A percentile compares a stretch with the other conserved stretches of the same genome.
Evolutionary conservation across 352 stramenopile species (phyloP).

Genomic region (Aphanomyces stellatus): DNA sequence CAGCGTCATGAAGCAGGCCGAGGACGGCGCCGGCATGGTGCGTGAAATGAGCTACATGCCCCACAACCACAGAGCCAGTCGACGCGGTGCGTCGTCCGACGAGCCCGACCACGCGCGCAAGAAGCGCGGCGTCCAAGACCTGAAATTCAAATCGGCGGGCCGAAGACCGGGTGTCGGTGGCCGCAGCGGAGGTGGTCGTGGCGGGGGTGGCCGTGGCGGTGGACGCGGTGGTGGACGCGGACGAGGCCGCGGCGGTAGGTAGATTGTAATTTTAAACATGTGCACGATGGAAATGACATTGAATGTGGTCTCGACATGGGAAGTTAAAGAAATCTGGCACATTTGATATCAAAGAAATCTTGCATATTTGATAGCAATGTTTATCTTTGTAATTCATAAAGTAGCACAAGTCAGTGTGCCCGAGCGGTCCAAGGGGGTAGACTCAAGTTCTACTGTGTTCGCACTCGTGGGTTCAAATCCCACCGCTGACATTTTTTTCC

Average conservation of each 20-base stretch:
- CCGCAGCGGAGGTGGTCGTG: background rate
- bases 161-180: background rate
- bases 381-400: too few relatives aligned
- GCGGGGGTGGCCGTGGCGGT: background rate
- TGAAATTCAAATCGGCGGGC: slow-evolving; percentile 36
- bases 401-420: slow-evolving; percentile 36
- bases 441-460: slow-evolving; percentile 62
- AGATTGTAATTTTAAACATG: too few relatives aligned
- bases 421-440: slow-evolving; percentile 67
- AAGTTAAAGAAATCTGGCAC: too few relatives aligned
- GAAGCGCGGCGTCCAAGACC: slow-evolving; percentile 69
- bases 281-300: too few relatives aligned
- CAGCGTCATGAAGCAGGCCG: slow-evolving; percentile 68
- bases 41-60: slow-evolving; percentile 40
- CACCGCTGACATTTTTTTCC: slow-evolving; percentile 35
- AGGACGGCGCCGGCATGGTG: slow-evolving; percentile 12
- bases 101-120: slow-evolving; percentile 42
- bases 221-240: background rate
- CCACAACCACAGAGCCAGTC: slow-evolving; percentile 49
- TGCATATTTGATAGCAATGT: too few relatives aligned
- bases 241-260: too few relatives aligned
- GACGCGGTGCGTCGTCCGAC: slow-evolving; percentile 73
- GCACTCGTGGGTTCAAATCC: slow-evolving; percentile 79
- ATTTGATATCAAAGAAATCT: too few relatives aligned
- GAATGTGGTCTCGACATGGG: too few relatives aligned